Evolutionary conservation across 306 rosid species (phyloP).

Genomic region (Trifolium subterraneum): DNA sequence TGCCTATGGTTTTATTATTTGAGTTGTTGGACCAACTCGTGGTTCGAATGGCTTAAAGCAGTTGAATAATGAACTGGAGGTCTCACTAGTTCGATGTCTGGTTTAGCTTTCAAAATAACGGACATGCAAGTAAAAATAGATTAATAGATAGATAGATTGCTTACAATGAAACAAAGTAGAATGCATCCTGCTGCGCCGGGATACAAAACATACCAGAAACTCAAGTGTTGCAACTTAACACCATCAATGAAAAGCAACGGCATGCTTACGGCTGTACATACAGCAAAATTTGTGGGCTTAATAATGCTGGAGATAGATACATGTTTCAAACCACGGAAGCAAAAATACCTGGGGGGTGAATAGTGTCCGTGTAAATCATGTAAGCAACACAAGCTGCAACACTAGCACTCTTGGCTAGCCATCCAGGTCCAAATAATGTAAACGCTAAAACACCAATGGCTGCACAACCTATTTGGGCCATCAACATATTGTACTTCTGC

Average conservation of each 20-base stretch:
- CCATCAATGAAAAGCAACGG: conserved; percentile 92
- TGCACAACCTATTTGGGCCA: conserved; percentile 95
- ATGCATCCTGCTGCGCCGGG: conserved; percentile 83
- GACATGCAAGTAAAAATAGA: background rate
- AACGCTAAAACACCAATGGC: conserved; percentile 81
- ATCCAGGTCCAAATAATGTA: conserved; percentile 81
- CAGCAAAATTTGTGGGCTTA: background rate
- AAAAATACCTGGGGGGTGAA: conserved; percentile 85
- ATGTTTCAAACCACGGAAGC: background rate
- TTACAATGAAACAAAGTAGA: conserved; percentile 77
- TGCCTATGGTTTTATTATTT: background rate
- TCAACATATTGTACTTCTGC: conserved; percentile 88
- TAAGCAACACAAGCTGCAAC: conserved; percentile 82
- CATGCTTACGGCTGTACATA: conserved; percentile 79
- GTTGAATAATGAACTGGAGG: too few relatives aligned
- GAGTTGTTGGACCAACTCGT: too few relatives aligned
- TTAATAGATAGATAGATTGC: conserved; percentile 27
- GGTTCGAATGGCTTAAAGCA: background rate
- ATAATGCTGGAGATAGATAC: background rate
- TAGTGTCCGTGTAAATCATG: conserved; percentile 74
- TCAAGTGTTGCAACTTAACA: conserved; percentile 75
- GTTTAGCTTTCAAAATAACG: background rate
- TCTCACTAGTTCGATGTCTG: background rate
- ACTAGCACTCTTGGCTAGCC: conserved; percentile 77
- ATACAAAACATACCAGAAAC: conserved; percentile 79